phyloP scores from a whole-genome alignment of 2,329 filamentous ascomycete genomes.

The Scedosporium aurantiacum region DNA sequence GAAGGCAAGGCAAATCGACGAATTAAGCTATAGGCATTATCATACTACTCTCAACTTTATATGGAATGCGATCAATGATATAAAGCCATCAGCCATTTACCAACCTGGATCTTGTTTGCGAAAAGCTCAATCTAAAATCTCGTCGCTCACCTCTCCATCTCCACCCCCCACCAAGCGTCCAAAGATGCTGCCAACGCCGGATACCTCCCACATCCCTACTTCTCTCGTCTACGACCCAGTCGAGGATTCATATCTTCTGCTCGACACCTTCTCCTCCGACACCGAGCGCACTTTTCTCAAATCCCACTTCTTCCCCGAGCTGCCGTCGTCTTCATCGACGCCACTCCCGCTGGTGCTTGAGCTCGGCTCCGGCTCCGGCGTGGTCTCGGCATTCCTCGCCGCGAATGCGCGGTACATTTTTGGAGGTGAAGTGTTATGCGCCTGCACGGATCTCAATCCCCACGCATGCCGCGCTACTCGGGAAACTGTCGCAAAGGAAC shows the following conservation, averaged over 20 bases:
- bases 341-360: constrained; percentile 60
- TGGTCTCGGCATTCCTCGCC: constrained; percentile 80
- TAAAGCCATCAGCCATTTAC: no score
- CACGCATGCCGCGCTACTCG: constrained; percentile 70
- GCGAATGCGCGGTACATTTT: constrained; percentile 42
- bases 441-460: constrained; percentile 75
- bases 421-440: constrained; percentile 43
- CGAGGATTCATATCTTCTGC: constrained; percentile 88
- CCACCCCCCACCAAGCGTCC: background rate
- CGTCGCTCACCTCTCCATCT: background rate
- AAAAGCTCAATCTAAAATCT: no score
- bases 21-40: no score
- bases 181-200: constrained; percentile 81
- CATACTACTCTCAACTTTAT: no score
- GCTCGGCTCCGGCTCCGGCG: constrained; percentile 81
- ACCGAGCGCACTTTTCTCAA: constrained; percentile 60
- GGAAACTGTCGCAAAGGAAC: constrained; percentile 46
- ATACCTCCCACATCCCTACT: constrained; percentile 83
- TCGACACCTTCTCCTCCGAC: constrained; percentile 74
- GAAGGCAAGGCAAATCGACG: no score
- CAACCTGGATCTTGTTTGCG: no score
- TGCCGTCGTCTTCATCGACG: constrained; percentile 6
- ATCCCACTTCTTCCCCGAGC: constrained; percentile 38
- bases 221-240: constrained; percentile 87
- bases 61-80: no score